A percentile compares a stretch with the other conserved stretches of the same genome.
Evolutionary conservation across 371 early-diverging fungal genomes (phyloP).

Genomic region (Syncephalastrum monosporum): DNA sequence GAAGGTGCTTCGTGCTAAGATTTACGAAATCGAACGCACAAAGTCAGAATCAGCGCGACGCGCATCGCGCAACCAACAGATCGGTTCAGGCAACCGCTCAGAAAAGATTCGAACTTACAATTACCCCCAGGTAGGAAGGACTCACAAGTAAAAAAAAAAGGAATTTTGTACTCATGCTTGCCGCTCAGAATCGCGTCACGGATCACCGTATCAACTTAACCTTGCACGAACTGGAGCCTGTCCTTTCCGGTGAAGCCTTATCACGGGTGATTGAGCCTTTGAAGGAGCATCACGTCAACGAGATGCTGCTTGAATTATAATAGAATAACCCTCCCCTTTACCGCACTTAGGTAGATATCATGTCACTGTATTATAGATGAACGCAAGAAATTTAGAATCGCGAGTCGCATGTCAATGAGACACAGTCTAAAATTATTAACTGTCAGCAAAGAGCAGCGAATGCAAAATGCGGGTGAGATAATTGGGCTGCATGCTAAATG

Average conservation of each 20-base stretch:
- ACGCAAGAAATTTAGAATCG: background rate
- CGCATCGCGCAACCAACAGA: constrained; percentile 63
- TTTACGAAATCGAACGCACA: constrained; percentile 74
- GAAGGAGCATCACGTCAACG: constrained; percentile 40
- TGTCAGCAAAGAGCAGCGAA: too few species aligned
- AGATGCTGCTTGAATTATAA: constrained; percentile 22
- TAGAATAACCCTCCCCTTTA: background rate
- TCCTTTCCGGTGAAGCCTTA: constrained; percentile 60
- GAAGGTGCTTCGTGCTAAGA: constrained; percentile 75
- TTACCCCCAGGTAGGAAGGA: constrained; percentile 59
- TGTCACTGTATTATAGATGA: background rate
- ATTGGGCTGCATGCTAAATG: too few species aligned
- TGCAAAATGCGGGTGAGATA: background rate
- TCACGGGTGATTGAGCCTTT: constrained; percentile 54
- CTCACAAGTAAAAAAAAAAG: background rate
- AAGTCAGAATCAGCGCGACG: constrained; percentile 58
- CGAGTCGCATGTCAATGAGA: background rate
- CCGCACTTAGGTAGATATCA: background rate
- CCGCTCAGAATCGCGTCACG: constrained; percentile 70
- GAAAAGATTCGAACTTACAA: constrained; percentile 90
- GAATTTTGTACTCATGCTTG: background rate
- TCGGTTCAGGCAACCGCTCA: constrained; percentile 72
- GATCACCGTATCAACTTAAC: constrained; percentile 84
- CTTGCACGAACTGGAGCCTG: constrained; percentile 66
- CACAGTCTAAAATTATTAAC: background rate